Conservation (phyloP, 202 grass and related monocot species). For the Cymbopogon flexuosus region DNA sequence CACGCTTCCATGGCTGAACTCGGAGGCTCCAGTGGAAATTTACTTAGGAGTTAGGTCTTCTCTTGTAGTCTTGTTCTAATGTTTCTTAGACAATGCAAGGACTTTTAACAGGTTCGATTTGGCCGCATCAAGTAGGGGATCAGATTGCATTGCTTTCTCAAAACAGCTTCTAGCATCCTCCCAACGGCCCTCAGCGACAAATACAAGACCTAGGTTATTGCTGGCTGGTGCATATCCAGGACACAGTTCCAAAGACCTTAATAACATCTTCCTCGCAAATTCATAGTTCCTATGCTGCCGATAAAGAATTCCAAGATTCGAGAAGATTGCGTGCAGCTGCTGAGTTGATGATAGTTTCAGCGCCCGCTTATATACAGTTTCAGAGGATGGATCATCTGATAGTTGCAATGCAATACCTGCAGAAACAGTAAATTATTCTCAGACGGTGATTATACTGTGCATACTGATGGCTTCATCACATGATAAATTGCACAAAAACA, state of each 20-base stretch:
- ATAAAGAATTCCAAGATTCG: slow-evolving; percentile 90
- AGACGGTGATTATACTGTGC: neutral
- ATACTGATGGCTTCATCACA: slow-evolving; percentile 9
- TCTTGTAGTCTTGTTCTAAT: slow-evolving; percentile 22
- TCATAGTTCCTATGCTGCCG: slow-evolving; percentile 73
- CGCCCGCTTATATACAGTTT: slow-evolving; percentile 76
- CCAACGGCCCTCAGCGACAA: slow-evolving; percentile 54
- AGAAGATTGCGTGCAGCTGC: slow-evolving; percentile 74
- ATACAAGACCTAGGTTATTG: slow-evolving; percentile 91
- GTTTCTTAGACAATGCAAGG: slow-evolving; percentile 44
- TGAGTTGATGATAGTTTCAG: slow-evolving; percentile 54
- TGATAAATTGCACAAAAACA: neutral
- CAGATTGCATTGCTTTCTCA: slow-evolving; percentile 69
- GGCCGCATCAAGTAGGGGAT: slow-evolving; percentile 81
- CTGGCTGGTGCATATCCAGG: slow-evolving; percentile 88
- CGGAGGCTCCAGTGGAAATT: slow-evolving; percentile 15
- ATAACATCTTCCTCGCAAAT: slow-evolving; percentile 73
- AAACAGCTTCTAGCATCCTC: slow-evolving; percentile 77
- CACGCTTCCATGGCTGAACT: neutral
- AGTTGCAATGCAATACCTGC: slow-evolving; percentile 87
- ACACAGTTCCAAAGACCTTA: slow-evolving; percentile 71
- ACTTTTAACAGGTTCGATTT: slow-evolving; percentile 78
- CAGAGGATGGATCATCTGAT: slow-evolving; percentile 63
- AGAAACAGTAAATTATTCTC: slow-evolving; percentile 12
- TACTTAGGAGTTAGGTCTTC: slow-evolving; percentile 9